Base-by-base conservation (phyloP, 768 basidiomycete genomes). In the Crucibulum laeve region DNA sequence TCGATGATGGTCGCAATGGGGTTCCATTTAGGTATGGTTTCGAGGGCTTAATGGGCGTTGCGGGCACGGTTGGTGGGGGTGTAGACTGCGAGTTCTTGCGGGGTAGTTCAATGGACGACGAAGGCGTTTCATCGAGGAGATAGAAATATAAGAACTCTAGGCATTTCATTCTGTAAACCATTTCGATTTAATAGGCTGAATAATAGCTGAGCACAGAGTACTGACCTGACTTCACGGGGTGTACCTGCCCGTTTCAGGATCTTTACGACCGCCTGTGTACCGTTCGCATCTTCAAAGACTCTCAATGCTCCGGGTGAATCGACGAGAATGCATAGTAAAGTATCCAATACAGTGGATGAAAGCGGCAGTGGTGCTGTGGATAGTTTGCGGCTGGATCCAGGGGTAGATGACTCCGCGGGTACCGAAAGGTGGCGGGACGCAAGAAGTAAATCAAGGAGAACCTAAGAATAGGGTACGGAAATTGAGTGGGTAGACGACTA, bases 121-220 rank as follows among this genome's bases (percentile, higher is more conserved):
- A 42, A 4, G 66, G 57, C 1, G 77, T 79, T 57, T 96, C 93
- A 47, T 94, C 93, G 35, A 95, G 71, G 5, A 97, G 73, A 60
- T 97, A 97, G 61, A 94, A 96, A 62, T 95, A 95, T 13, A 97
- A 66, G 54, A 96, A 93, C 58, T 96, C 94, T 14, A 97, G 71
- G 49, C 91, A 95, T 68, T 95, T 95, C 87, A 96, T 95, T 53
- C 93, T 95, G 53, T 17, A 28, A 19, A 25, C 5, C 14, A 28
- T 25, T 37, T 26, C 34, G 43, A 30, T 47, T 37, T 17, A 30
- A 14, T 11, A 24, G 23, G 8, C 17, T 10, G 22, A 30, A 34
- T 8, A 24, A 26, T 23, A 22, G 18, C 10, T n/a, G 23, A 1
- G 24, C 8, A 8, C 19, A 10, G 6, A 15, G 14, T 32, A 63